phyloP scores from a whole-genome alignment of 106 monocot species.

The Apostasia ramifera region DNA sequence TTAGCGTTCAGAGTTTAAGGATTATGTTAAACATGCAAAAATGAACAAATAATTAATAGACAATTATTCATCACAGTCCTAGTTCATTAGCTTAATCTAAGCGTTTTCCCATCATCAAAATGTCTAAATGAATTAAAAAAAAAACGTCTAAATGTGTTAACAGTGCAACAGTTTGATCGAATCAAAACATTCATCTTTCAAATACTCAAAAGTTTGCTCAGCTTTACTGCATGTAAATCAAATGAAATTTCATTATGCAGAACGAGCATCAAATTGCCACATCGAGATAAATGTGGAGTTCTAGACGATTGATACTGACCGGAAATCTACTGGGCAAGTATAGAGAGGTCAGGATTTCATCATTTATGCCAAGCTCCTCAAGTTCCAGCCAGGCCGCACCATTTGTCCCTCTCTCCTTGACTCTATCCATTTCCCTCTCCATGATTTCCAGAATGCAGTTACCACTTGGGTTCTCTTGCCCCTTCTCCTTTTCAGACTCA shows the following conservation, averaged over 20 bases:
- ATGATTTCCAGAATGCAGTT: conserved; percentile 35
- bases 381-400: conserved; percentile 77
- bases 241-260: background rate
- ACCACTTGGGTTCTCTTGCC: conserved; percentile 6
- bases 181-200: too few relatives aligned
- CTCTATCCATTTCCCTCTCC: conserved; percentile 46
- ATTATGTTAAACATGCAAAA: too few relatives aligned
- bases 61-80: too few relatives aligned
- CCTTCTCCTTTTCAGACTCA: conserved; percentile 16
- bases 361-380: conserved; percentile 82
- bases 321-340: conserved; percentile 77
- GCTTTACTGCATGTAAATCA: too few relatives aligned
- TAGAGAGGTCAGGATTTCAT: conserved; percentile 66
- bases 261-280: background rate
- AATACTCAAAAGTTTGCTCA: too few relatives aligned
- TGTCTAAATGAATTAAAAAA: too few relatives aligned
- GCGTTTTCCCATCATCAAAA: too few relatives aligned
- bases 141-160: too few relatives aligned
- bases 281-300: background rate
- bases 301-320: conserved; percentile 16
- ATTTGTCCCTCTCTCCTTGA: conserved; percentile 38
- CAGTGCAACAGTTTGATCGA: too few relatives aligned
- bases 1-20: too few relatives aligned
- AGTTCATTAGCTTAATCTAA: too few relatives aligned
- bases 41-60: too few relatives aligned